These are phyloP conservation scores for Polysphondylium violaceum DNA, from an alignment of 78 protist species.

Conservation along the genomic window DNA sequence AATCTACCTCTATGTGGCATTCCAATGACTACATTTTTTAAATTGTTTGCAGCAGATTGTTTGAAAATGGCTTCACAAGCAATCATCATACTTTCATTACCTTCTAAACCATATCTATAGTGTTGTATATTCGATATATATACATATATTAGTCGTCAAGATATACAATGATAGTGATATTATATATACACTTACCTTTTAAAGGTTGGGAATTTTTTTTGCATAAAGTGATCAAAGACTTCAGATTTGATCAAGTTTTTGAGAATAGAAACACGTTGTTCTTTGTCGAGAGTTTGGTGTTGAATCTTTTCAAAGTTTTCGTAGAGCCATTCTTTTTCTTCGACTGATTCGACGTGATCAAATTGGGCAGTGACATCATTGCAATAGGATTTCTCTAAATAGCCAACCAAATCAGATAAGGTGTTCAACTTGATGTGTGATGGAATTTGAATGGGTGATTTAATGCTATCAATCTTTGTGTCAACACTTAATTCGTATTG, in stretches of 20 bases:
- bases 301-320: conserved; percentile 54
- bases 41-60: conserved; percentile 39
- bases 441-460: background rate
- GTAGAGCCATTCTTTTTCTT: conserved; percentile 64
- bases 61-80: conserved; percentile 76
- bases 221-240: conserved; percentile 87
- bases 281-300: background rate
- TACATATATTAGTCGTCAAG: no score
- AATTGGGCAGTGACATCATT: conserved; percentile 65
- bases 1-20: conserved; percentile 97
- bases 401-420: background rate
- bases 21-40: conserved; percentile 89
- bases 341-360: conserved; percentile 63
- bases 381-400: conserved; percentile 27
- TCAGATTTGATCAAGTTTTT: conserved; percentile 70
- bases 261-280: conserved; percentile 1
- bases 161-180: no score
- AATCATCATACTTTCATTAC: conserved; percentile 87
- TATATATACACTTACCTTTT: conserved; percentile 82
- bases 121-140: no score
- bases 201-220: conserved; percentile 83
- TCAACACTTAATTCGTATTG: background rate
- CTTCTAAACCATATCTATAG: conserved; percentile 85
- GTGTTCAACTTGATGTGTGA: background rate
- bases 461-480: background rate